These are phyloP conservation scores for Aspergillaceae sp. DNA, from an alignment of 2,329 filamentous ascomycete species.

Conservation along the genomic window DNA sequence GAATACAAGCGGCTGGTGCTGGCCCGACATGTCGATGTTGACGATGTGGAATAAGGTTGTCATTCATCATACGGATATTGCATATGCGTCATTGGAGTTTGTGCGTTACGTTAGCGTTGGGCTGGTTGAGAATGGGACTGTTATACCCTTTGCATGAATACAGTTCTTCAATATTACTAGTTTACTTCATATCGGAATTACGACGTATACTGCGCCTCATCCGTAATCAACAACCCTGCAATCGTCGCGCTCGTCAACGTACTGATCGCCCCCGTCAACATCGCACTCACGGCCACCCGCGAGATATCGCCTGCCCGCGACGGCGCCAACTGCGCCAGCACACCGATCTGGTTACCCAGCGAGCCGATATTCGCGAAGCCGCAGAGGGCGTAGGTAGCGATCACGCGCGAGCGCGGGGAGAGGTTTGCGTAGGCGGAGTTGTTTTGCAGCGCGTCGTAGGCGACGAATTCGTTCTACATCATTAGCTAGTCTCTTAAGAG, in stretches of 20 bases:
- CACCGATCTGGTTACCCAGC: conserved; percentile 81
- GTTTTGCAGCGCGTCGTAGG: conserved; percentile 52
- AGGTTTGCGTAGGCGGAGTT: conserved; percentile 49
- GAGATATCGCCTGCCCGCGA: conserved; percentile 66
- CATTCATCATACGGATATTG: background rate
- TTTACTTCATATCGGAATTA: background rate
- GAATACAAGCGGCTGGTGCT: conserved; percentile 77
- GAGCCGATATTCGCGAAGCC: conserved; percentile 78
- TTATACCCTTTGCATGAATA: background rate
- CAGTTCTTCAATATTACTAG: no score
- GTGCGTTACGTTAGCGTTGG: conserved; percentile 6
- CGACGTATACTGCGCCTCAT: conserved; percentile 30
- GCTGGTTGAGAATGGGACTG: background rate
- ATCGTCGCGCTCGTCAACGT: conserved; percentile 72
- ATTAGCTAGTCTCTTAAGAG: conserved; percentile 1
- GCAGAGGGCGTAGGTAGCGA: conserved; percentile 79
- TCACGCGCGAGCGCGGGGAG: conserved; percentile 63
- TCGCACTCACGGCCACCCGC: conserved; percentile 64
- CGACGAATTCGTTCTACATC: conserved; percentile 65
- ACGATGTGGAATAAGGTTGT: conserved; percentile 33
- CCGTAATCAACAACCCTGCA: conserved; percentile 64
- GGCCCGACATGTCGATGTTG: conserved; percentile 52
- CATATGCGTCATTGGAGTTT: conserved; percentile 8
- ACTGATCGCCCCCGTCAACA: conserved; percentile 67
- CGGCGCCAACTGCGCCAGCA: conserved; percentile 72